Base-by-base conservation (phyloP, 2,329 filamentous ascomycete species). In the Graphilbum ipis-grandicollis region DNA sequence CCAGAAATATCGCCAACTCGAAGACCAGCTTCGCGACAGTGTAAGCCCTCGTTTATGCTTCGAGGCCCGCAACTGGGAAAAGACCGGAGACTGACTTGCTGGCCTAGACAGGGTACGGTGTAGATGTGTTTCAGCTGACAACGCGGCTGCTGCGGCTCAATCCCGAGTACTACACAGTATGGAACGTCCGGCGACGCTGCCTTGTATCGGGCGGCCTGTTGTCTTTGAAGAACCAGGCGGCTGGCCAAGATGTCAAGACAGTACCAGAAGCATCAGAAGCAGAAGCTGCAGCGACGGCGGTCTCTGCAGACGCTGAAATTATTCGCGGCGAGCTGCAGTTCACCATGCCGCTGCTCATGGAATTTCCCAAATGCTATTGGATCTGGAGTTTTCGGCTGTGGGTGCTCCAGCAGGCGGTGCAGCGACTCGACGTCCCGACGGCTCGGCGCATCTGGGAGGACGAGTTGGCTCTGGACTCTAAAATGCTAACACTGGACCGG, bases 321-420 rank as follows among this genome's bases (percentile, higher is more conserved):
- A 66, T 96, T 42, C 68, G 71, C 33, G 63, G 69, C 38, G 90
- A 98, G 53, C 65, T 98, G 25, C 60, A 62, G 34, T 93, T 94
- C 51, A 76, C 88, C 25, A 71, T 94, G 30, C 82, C 83, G 1
- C 67, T 98, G 17, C 69, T 98, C 35, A 68, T 82, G 44, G 74
- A 84, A 46, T 88, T 75, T 46, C 90, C 90, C 7, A 98, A 98
- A 56, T 96, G 90, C 65, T 98, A 98, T 61, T 96, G 90, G 88
- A 88, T 98, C 50, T 98, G 90, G 90, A 93, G 93, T 48, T 88
- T 94, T 56, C 77, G 90, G 21, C 59, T 79, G 33, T 98, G 90
- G 86, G 62, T 88, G 3, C 63, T 98, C 13, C 63, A 77, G 38
- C 71, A 83, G 53, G 75, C 76, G 25, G 80, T 79, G 33, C 53